These are phyloP conservation scores for Diaporthe sp. DNA, from an alignment of 2,329 filamentous ascomycete genomes.

Conservation along the genomic window DNA sequence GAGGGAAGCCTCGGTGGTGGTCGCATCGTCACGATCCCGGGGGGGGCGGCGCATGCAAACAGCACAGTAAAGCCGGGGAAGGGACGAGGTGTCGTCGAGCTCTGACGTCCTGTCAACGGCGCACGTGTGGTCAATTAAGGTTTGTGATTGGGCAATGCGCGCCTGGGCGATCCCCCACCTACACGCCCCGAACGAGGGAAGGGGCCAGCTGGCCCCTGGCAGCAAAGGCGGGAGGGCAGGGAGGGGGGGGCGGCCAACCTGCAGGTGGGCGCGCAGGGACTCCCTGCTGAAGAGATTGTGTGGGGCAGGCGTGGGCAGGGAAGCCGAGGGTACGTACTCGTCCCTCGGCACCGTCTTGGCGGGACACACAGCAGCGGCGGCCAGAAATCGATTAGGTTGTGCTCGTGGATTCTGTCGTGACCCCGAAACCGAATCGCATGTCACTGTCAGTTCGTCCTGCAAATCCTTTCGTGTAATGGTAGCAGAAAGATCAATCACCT, in stretches of 20 bases:
- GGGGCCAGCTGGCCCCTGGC: conserved; percentile 7
- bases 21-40: not conserved
- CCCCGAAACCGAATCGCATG: not conserved
- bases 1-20: not conserved
- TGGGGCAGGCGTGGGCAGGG: conserved; percentile 16
- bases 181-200: not conserved
- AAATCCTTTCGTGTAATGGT: not conserved
- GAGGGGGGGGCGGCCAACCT: not conserved
- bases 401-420: not conserved
- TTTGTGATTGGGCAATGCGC: conserved; percentile 9
- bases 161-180: conserved; percentile 11
- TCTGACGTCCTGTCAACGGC: conserved; percentile 8
- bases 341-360: no score
- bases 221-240: not conserved
- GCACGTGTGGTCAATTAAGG: conserved; percentile 3
- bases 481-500: not conserved
- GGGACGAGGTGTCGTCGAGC: conserved; percentile 20
- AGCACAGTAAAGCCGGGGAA: conserved; percentile 22
- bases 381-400: conserved; percentile 7
- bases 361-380: not conserved
- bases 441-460: not conserved
- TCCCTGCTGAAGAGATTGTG: conserved; percentile 18
- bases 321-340: not conserved
- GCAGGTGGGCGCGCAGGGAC: not conserved
- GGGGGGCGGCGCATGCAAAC: not conserved